Conservation (phyloP, 2,329 filamentous ascomycete genomes). For the Fusarium udum region DNA sequence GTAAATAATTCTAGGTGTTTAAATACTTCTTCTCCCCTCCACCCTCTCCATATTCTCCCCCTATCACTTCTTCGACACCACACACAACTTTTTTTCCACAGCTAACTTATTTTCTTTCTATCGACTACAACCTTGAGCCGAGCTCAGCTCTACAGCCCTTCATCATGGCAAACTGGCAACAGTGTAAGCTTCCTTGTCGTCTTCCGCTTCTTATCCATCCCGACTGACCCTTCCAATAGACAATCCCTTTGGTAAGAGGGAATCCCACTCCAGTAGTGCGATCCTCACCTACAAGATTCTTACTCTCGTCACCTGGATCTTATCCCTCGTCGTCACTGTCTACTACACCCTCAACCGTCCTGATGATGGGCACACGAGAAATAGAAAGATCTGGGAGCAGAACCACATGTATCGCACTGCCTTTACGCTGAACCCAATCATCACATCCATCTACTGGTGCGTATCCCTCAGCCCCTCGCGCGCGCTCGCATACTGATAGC, state of each 20-base stretch:
- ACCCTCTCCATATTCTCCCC: conserved; percentile 1
- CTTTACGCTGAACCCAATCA: conserved; percentile 76
- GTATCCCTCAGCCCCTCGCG: neutral
- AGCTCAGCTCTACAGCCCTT: neutral
- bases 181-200: conserved; percentile 37
- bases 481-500: neutral
- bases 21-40: conserved; percentile 38
- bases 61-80: conserved; percentile 11
- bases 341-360: conserved; percentile 77
- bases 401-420: conserved; percentile 74
- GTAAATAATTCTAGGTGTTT: conserved; percentile 19
- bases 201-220: neutral
- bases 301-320: conserved; percentile 77
- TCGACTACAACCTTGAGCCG: neutral
- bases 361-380: conserved; percentile 66
- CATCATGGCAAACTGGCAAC: conserved; percentile 46
- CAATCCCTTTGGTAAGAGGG: conserved; percentile 80
- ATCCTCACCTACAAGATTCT: conserved; percentile 80
- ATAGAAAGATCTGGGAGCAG: conserved; percentile 78
- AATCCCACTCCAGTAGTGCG: conserved; percentile 68
- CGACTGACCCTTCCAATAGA: conserved; percentile 54
- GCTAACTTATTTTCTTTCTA: neutral
- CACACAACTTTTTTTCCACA: neutral
- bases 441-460: conserved; percentile 80
- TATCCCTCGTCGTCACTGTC: conserved; percentile 76